Evolutionary conservation across 495 filamentous ascomycete species (phyloP).

Genomic region (Neurospora sp.): DNA sequence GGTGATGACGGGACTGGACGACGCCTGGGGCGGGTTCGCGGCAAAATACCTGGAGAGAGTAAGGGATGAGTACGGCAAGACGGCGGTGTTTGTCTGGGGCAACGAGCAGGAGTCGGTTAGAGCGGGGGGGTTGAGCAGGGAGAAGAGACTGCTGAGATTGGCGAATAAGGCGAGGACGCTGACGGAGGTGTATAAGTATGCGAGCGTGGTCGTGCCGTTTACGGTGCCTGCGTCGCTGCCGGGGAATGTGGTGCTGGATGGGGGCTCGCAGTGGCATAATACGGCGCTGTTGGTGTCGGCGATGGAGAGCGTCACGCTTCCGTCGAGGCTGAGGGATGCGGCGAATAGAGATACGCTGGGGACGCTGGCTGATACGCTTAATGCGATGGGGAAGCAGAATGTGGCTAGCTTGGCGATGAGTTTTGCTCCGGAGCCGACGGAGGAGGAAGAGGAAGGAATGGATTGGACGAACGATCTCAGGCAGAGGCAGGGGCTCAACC

Average conservation of each 20-base stretch:
- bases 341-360: slow-evolving; percentile 41
- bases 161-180: slow-evolving; percentile 64
- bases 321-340: slow-evolving; percentile 54
- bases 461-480: neutral
- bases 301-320: slow-evolving; percentile 71
- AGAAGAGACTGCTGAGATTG: slow-evolving; percentile 39
- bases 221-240: slow-evolving; percentile 50
- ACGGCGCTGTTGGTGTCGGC: slow-evolving; percentile 69
- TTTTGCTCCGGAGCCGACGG: slow-evolving; percentile 13
- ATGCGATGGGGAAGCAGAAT: slow-evolving; percentile 66
- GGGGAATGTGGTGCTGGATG: slow-evolving; percentile 50
- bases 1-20: slow-evolving; percentile 65
- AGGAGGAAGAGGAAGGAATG: slow-evolving; percentile 8
- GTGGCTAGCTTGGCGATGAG: slow-evolving; percentile 65
- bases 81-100: slow-evolving; percentile 68
- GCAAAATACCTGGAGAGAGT: slow-evolving; percentile 69
- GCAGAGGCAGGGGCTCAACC: neutral
- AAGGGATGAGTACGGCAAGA: slow-evolving; percentile 85
- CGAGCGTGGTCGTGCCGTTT: slow-evolving; percentile 73
- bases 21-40: slow-evolving; percentile 90
- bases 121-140: slow-evolving; percentile 13
- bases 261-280: slow-evolving; percentile 65
- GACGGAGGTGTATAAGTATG: slow-evolving; percentile 53
- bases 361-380: slow-evolving; percentile 62
- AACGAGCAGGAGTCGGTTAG: slow-evolving; percentile 2